Evolutionary conservation across 495 filamentous ascomycete species (phyloP).

Genomic region (Podospora comata): DNA sequence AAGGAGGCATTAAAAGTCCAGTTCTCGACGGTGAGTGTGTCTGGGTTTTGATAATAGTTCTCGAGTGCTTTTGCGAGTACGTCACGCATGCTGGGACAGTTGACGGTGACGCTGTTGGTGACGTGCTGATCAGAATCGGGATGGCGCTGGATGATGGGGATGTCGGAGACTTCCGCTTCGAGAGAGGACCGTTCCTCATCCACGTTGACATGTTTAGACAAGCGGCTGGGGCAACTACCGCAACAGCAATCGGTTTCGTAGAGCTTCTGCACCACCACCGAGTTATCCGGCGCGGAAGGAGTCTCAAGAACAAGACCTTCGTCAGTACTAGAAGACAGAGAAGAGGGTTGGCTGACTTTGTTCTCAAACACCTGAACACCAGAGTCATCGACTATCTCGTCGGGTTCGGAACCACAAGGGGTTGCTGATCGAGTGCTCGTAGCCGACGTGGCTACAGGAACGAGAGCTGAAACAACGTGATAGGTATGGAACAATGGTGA

Average conservation of each 20-base stretch:
- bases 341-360: neutral
- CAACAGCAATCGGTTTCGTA: neutral
- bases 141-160: slow-evolving; percentile 29
- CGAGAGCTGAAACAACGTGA: neutral
- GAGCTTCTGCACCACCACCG: neutral
- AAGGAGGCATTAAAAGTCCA: slow-evolving; percentile 54
- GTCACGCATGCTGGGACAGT: slow-evolving; percentile 30
- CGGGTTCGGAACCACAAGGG: neutral
- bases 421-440: neutral
- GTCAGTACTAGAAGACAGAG: neutral
- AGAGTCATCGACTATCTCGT: neutral
- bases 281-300: neutral
- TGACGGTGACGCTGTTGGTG: slow-evolving; percentile 27
- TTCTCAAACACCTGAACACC: neutral
- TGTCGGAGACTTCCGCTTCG: slow-evolving; percentile 4
- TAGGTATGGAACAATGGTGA: too few species aligned
- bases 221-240: slow-evolving; percentile 14
- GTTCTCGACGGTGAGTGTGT: slow-evolving; percentile 44
- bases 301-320: neutral
- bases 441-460: neutral
- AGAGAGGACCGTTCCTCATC: slow-evolving; percentile 17
- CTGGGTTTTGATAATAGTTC: slow-evolving; percentile 56
- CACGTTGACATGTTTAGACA: slow-evolving; percentile 19
- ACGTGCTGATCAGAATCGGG: neutral
- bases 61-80: slow-evolving; percentile 47